Conservation (phyloP, 2,329 filamentous ascomycete genomes). For the Triangularia setosa region DNA sequence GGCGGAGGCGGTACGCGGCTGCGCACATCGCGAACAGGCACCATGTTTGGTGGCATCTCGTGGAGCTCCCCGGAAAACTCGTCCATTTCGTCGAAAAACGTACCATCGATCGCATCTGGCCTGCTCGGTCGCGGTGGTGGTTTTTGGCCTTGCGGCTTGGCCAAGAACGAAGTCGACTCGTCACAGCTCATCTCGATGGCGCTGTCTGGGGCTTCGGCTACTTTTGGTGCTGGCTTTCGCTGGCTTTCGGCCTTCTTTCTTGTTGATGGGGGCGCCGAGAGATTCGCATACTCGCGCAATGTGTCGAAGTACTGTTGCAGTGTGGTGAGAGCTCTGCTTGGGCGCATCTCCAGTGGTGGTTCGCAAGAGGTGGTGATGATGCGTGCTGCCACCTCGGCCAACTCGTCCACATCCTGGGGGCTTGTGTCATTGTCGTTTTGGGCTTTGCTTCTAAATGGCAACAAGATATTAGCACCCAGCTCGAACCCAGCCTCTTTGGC, state of each 20-base stretch:
- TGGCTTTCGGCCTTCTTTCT: not conserved
- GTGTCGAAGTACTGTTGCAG: conserved; percentile 67
- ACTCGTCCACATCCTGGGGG: conserved; percentile 16
- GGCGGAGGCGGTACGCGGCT: conserved; percentile 29
- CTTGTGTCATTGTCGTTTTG: not conserved
- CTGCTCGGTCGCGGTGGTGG: conserved; percentile 2
- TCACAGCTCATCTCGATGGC: conserved; percentile 38
- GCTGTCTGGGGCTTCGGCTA: conserved; percentile 38
- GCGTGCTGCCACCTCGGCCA: conserved; percentile 33
- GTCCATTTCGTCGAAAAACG: conserved; percentile 31
- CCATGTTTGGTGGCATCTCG: conserved; percentile 20
- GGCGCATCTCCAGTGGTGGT: conserved; percentile 48
- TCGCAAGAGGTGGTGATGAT: conserved; percentile 33
- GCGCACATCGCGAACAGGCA: not conserved
- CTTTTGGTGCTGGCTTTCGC: conserved; percentile 26
- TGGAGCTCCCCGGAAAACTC: conserved; percentile 30
- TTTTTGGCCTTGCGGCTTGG: conserved; percentile 13
- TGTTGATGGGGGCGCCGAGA: not conserved
- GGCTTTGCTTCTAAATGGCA: conserved; percentile 17
- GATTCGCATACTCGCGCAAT: conserved; percentile 57
- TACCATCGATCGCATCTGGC: conserved; percentile 21
- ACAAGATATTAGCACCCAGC: not conserved
- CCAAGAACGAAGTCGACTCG: conserved; percentile 16
- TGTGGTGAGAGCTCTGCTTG: conserved; percentile 63
- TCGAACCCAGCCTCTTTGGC: not conserved